phyloP scores from a whole-genome alignment of 2,329 filamentous ascomycete genomes.

The Coleophoma crateriformis region DNA sequence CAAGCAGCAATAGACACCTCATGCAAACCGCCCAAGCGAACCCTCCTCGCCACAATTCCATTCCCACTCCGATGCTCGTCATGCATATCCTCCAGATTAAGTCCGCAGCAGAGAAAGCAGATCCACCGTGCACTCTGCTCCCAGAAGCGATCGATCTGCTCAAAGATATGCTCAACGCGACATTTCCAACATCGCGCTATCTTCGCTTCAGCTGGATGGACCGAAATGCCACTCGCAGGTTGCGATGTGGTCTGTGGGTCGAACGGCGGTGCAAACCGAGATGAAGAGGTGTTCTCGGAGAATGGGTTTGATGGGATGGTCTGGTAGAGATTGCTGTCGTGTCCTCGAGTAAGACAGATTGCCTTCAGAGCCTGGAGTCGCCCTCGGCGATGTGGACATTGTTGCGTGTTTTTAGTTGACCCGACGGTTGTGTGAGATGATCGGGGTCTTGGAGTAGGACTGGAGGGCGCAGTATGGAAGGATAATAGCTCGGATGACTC shows the following conservation, averaged over 20 bases:
- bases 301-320: not conserved
- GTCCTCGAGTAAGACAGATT: not conserved
- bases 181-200: slow-evolving; percentile 19
- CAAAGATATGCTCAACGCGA: slow-evolving; percentile 10
- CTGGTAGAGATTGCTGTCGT: not conserved
- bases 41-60: not conserved
- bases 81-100: slow-evolving; percentile 15
- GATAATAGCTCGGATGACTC: not conserved
- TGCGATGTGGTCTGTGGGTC: too few relatives aligned
- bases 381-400: slow-evolving; percentile 9
- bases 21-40: too few relatives aligned
- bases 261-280: not conserved
- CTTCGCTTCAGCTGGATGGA: too few relatives aligned
- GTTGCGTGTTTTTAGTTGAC: slow-evolving; percentile 3
- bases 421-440: slow-evolving; percentile 10
- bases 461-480: not conserved
- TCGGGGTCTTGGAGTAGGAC: slow-evolving; percentile 4
- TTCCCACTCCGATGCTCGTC: not conserved
- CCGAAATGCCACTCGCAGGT: too few relatives aligned
- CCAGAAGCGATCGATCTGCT: slow-evolving; percentile 17
- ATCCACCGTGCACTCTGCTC: slow-evolving; percentile 8
- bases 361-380: slow-evolving; percentile 1
- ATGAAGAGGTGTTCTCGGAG: not conserved
- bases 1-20: not conserved
- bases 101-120: slow-evolving; percentile 20